Evolutionary conservation across 371 early-diverging fungal species (phyloP).

Genomic region (Conidiobolus coronatus): DNA sequence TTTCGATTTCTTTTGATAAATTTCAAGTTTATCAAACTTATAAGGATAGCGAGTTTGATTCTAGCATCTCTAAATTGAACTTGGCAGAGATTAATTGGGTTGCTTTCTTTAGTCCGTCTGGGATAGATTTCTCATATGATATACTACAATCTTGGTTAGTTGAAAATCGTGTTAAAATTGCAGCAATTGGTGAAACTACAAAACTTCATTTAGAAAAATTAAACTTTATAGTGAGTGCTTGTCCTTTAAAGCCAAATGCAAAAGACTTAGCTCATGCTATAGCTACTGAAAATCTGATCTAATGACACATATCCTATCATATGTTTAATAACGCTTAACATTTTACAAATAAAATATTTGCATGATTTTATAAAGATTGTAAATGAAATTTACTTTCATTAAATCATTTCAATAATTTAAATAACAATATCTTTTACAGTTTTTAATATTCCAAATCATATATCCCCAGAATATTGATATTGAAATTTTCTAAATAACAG

Average conservation of each 20-base stretch:
- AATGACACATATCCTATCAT: too few species aligned
- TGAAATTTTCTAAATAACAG: too few species aligned
- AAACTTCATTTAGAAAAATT: background rate
- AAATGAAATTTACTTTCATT: too few species aligned
- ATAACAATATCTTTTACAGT: too few species aligned
- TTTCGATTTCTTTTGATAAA: background rate
- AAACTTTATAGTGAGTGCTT: background rate
- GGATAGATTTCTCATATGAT: background rate
- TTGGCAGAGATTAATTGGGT: background rate
- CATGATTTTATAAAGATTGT: too few species aligned
- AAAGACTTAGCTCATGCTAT: too few species aligned
- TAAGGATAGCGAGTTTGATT: background rate
- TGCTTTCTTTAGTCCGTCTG: background rate
- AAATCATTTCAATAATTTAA: too few species aligned
- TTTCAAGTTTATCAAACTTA: background rate
- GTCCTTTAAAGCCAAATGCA: background rate
- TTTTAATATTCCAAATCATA: too few species aligned
- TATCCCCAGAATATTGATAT: too few species aligned
- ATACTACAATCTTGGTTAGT: background rate
- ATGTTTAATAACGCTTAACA: too few species aligned
- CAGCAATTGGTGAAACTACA: slow-evolving; percentile 1
- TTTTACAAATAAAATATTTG: too few species aligned
- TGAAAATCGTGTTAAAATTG: background rate
- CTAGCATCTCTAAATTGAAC: background rate
- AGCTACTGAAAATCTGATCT: too few species aligned